These are phyloP conservation scores for Dacryopinax primogenitus DNA, from an alignment of 768 basidiomycete species.

Conservation along the genomic window DNA sequence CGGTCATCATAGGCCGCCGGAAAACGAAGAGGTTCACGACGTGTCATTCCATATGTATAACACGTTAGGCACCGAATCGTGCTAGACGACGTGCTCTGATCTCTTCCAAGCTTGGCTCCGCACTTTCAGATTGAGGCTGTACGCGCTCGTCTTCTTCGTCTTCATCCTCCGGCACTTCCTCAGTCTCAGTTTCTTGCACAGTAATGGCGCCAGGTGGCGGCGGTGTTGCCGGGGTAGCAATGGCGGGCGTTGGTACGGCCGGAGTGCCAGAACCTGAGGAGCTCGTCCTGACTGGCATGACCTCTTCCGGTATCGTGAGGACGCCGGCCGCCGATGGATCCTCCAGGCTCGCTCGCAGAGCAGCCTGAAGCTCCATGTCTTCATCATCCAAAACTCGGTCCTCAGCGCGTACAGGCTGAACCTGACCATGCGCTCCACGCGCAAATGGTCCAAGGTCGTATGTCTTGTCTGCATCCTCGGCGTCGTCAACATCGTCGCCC, in stretches of 20 bases:
- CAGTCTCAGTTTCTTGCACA: neutral
- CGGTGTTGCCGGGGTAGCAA: slow-evolving; percentile 10
- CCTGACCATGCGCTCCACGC: neutral
- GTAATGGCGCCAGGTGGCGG: neutral
- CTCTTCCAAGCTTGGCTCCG: slow-evolving; percentile 45
- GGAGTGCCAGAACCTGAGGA: slow-evolving; percentile 7
- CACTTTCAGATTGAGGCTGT: slow-evolving; percentile 39
- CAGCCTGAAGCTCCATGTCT: slow-evolving; percentile 76
- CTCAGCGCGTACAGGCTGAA: neutral
- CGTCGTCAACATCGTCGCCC: slow-evolving; percentile 21
- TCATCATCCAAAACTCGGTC: slow-evolving; percentile 66
- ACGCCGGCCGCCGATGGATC: slow-evolving; percentile 44
- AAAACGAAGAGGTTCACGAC: too few relatives aligned
- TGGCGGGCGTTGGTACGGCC: slow-evolving; percentile 10
- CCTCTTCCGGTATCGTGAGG: slow-evolving; percentile 23
- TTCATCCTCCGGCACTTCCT: slow-evolving; percentile 7
- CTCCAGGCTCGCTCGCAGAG: slow-evolving; percentile 69
- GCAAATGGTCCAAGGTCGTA: slow-evolving; percentile 15
- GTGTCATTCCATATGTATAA: too few relatives aligned
- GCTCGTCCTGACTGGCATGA: slow-evolving; percentile 16
- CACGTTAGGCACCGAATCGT: slow-evolving; percentile 46
- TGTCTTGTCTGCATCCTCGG: slow-evolving; percentile 18
- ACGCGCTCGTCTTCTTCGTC: slow-evolving; percentile 18
- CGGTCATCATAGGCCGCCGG: too few relatives aligned
- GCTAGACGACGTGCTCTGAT: slow-evolving; percentile 51